Evolutionary conservation across 2,329 filamentous ascomycete genomes (phyloP).

Genomic region (Aspergillus bombycis): DNA sequence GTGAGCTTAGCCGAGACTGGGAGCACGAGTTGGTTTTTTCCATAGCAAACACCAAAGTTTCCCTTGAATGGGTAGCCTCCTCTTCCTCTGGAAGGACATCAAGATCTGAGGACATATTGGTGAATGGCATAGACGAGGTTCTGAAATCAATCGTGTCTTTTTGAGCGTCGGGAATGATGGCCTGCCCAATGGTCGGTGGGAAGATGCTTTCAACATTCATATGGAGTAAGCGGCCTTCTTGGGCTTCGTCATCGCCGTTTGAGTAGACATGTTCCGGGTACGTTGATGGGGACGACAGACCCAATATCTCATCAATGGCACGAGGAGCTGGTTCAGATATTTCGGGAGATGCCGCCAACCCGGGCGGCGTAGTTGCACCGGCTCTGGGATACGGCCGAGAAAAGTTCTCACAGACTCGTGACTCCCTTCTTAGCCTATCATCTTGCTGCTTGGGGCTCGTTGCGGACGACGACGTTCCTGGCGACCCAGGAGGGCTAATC

Average conservation of each 20-base stretch:
- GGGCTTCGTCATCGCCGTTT: conserved; percentile 18
- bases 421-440: conserved; percentile 31
- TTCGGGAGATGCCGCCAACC: conserved; percentile 31
- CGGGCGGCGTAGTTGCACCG: conserved; percentile 44
- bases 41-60: conserved; percentile 32
- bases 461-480: conserved; percentile 28
- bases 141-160: conserved; percentile 40
- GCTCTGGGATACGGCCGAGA: conserved; percentile 52
- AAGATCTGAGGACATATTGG: conserved; percentile 43
- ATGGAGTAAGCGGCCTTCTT: conserved; percentile 16
- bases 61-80: conserved; percentile 39
- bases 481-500: conserved; percentile 36
- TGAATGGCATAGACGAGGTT: conserved; percentile 47
- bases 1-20: conserved; percentile 21
- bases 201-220: conserved; percentile 34
- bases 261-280: conserved; percentile 38
- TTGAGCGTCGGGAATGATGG: conserved; percentile 47
- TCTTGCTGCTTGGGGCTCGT: conserved; percentile 27
- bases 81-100: conserved; percentile 52
- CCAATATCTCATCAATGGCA: conserved; percentile 46
- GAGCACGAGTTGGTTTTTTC: conserved; percentile 22
- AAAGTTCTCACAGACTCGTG: conserved; percentile 56
- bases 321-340: conserved; percentile 39
- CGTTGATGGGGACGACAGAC: conserved; percentile 32
- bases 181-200: conserved; percentile 36